Base-by-base conservation (phyloP, 2,329 filamentous ascomycete genomes). In the Xylaria sp. region DNA sequence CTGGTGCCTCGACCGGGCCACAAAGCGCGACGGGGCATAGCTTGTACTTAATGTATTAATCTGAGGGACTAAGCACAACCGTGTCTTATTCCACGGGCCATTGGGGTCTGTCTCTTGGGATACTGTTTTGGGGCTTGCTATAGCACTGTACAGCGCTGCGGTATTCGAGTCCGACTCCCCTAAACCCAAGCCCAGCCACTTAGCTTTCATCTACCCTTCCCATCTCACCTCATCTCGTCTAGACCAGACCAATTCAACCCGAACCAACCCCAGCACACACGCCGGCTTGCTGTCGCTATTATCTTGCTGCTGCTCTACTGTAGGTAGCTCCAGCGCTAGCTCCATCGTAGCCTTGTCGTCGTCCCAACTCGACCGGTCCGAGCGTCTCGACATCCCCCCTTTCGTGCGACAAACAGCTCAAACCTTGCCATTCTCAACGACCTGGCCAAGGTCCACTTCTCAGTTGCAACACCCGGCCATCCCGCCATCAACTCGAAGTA, bases 141-240 rank as follows among this genome's bases (percentile, higher is more conserved):
- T 17, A 48, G 29, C 46, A 48, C 46, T 35, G 29, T 19, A 48
- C 46, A 23, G 33, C 21, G 19, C 19, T 13, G 10, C 35, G 15
- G 27, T 41, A 54, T 38, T 58, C 31, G 4, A 52, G 41, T 33
- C 47, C 46, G 40, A 57, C 49, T 46, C 53, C 61, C 58, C 52
- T 61, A 60, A 54, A 63, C 51, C 31, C 58, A 61, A 51, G 17
- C 52, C 61, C 53, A 58, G 53, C 62, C 58, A 56, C 62, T 53
- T 60, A 35, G 57, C 60, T 60, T 60, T 60, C 58, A 51, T 35
- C 23, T 48, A 52, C 46, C 55, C 46, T 46, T 61, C 44, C 40
- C 55, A 58, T 58, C 52, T 40, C 58, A 44, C 29, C 60, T 41
- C n/a, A 49, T 47, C 51, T 53, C 37, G 38, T 29, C 40, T 41